A percentile compares a stretch with the other conserved stretches of the same genome.
These are phyloP conservation scores for Fraxinus baroniana DNA, from an alignment of 305 asterid genomes.

Conservation along the genomic window DNA sequence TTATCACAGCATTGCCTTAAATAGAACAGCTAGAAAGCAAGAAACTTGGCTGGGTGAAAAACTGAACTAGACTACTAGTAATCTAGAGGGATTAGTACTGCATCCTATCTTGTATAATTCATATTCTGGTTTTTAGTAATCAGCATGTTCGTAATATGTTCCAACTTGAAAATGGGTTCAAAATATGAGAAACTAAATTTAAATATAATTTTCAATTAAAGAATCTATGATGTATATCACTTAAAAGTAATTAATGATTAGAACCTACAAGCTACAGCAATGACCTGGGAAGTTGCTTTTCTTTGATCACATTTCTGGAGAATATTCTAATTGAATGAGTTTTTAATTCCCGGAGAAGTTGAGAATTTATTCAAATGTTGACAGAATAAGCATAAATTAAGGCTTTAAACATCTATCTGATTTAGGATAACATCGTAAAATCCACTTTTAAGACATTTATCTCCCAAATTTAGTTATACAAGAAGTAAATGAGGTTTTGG, in stretches of 20 bases:
- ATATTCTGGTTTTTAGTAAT: background rate
- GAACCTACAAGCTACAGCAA: background rate
- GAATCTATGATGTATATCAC: background rate
- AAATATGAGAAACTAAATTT: background rate
- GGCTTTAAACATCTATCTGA: slow-evolving; percentile 6
- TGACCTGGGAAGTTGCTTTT: background rate
- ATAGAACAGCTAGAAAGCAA: background rate
- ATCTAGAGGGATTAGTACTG: background rate
- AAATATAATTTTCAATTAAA: background rate
- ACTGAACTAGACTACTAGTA: background rate
- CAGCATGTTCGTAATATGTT: background rate
- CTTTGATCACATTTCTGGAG: background rate
- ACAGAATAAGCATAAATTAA: background rate
- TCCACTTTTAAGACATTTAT: background rate
- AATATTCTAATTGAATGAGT: background rate
- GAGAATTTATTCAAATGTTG: background rate
- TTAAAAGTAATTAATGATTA: background rate
- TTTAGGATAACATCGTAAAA: background rate
- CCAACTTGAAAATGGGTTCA: background rate
- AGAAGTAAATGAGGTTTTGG: background rate
- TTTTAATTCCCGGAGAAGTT: background rate
- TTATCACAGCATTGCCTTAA: background rate
- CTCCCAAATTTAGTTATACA: background rate
- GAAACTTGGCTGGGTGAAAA: background rate
- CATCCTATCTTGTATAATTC: background rate